These are phyloP conservation scores for Crepidotus variabilis DNA, from an alignment of 768 basidiomycete genomes.

Conservation along the genomic window DNA sequence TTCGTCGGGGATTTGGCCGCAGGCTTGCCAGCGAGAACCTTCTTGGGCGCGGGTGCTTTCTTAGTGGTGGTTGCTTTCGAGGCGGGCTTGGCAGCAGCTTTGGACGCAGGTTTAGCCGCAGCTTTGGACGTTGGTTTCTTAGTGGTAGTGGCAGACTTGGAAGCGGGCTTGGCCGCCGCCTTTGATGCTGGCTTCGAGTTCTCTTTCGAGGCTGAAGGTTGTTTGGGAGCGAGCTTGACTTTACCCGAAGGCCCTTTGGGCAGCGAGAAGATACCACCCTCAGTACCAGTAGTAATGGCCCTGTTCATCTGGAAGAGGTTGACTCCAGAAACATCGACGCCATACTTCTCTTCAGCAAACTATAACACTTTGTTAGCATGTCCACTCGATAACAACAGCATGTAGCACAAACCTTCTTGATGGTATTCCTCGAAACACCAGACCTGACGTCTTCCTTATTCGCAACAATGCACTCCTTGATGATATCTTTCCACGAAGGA, in stretches of 20 bases:
- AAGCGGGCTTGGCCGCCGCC: slow-evolving; percentile 27
- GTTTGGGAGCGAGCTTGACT: slow-evolving; percentile 67
- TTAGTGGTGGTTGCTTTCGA: slow-evolving; percentile 26
- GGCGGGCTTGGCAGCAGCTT: slow-evolving; percentile 23
- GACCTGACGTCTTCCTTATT: slow-evolving; percentile 61
- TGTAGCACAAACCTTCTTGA: slow-evolving; percentile 69
- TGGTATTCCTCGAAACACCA: slow-evolving; percentile 72
- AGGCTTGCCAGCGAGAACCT: slow-evolving; percentile 36
- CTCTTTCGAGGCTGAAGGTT: slow-evolving; percentile 54
- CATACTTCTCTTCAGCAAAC: slow-evolving; percentile 84
- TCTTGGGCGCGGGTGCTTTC: slow-evolving; percentile 35
- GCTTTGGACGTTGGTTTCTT: slow-evolving; percentile 28
- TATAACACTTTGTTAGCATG: slow-evolving; percentile 21
- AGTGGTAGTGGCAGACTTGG: slow-evolving; percentile 27
- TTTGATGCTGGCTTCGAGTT: slow-evolving; percentile 47
- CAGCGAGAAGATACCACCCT: slow-evolving; percentile 42
- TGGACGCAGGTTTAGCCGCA: slow-evolving; percentile 22
- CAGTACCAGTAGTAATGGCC: slow-evolving; percentile 62
- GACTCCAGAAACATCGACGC: slow-evolving; percentile 62
- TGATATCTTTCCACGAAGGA: slow-evolving; percentile 55
- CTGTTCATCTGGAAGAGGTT: slow-evolving; percentile 73
- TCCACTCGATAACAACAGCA: background rate
- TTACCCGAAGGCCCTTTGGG: slow-evolving; percentile 47
- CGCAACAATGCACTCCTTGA: slow-evolving; percentile 64
- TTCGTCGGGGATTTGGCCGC: slow-evolving; percentile 22